Evolutionary conservation across 2,329 filamentous ascomycete species (phyloP).

Genomic region (Rutstroemia sp.): DNA sequence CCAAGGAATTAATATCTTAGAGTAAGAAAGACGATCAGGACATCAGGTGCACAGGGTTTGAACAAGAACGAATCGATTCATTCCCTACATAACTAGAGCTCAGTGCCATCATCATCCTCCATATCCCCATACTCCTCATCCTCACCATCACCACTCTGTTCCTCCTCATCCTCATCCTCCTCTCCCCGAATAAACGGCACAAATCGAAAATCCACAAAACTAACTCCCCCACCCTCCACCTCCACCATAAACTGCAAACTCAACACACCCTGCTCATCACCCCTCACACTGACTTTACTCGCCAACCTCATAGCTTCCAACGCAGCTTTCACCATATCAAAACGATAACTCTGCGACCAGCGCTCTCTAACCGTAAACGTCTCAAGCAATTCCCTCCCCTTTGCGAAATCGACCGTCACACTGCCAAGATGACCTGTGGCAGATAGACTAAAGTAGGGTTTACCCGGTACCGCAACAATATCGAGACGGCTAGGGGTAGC

Average conservation of each 20-base stretch:
- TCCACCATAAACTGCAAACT: constrained; percentile 97
- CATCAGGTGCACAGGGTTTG: too few relatives aligned
- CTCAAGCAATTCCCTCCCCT: constrained; percentile 61
- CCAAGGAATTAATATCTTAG: too few relatives aligned
- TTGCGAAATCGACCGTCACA: constrained; percentile 60
- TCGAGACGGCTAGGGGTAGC: constrained; percentile 63
- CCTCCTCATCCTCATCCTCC: constrained; percentile 38
- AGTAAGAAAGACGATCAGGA: too few relatives aligned
- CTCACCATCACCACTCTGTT: constrained; percentile 36
- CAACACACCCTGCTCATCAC: constrained; percentile 82
- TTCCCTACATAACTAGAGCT: not conserved
- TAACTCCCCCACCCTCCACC: constrained; percentile 59
- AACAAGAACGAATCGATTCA: too few relatives aligned
- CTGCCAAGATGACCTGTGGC: constrained; percentile 53
- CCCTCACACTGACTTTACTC: constrained; percentile 84
- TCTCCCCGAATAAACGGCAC: constrained; percentile 63
- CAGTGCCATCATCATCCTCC: not conserved
- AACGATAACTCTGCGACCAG: constrained; percentile 73
- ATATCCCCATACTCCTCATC: constrained; percentile 28
- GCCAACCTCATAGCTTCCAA: constrained; percentile 88
- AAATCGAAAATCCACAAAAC: constrained; percentile 78
- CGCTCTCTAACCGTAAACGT: constrained; percentile 58
- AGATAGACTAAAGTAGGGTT: constrained; percentile 69
- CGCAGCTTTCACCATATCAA: constrained; percentile 77
- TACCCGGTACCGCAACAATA: constrained; percentile 50